These are phyloP conservation scores for Brachypodium distachyon DNA, from an alignment of 202 grass and related monocot species.

Conservation along the genomic window DNA sequence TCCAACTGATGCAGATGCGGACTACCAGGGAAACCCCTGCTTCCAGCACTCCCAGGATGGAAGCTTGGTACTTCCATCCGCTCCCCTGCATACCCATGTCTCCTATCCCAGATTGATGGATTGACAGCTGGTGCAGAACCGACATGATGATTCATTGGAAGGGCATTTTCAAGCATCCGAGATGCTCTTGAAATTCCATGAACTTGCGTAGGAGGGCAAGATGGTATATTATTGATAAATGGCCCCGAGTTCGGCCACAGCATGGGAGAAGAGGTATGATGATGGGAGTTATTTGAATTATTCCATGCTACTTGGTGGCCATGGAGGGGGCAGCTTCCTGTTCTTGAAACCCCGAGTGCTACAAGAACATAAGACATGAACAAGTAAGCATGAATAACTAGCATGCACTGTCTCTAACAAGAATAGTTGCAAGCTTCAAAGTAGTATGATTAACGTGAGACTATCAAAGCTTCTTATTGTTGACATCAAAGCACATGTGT, in stretches of 20 bases:
- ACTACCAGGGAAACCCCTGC: slow-evolving; percentile 57
- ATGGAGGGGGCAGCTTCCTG: slow-evolving; percentile 65
- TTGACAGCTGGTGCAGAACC: slow-evolving; percentile 64
- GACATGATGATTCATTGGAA: slow-evolving; percentile 53
- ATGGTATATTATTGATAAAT: slow-evolving; percentile 47
- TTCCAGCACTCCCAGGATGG: slow-evolving; percentile 52
- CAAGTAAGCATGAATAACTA: slow-evolving; percentile 12
- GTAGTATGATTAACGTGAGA: background rate
- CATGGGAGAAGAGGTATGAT: slow-evolving; percentile 39
- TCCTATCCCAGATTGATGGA: slow-evolving; percentile 55
- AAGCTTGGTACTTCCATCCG: slow-evolving; percentile 45
- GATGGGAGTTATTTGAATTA: slow-evolving; percentile 47
- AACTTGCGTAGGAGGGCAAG: slow-evolving; percentile 24
- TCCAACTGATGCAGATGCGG: slow-evolving; percentile 53
- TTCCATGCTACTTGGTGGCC: slow-evolving; percentile 49
- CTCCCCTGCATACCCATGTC: slow-evolving; percentile 33
- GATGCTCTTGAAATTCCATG: slow-evolving; percentile 48
- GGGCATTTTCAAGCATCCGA: slow-evolving; percentile 36
- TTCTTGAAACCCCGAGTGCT: slow-evolving; percentile 61
- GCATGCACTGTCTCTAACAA: background rate
- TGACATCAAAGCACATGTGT: background rate
- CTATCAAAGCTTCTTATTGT: background rate
- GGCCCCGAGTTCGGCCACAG: slow-evolving; percentile 49
- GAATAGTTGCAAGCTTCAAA: background rate
- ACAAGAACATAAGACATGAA: slow-evolving; percentile 2